Conservation (phyloP, 352 stramenopile species). For the Aphanomyces stellatus region DNA sequence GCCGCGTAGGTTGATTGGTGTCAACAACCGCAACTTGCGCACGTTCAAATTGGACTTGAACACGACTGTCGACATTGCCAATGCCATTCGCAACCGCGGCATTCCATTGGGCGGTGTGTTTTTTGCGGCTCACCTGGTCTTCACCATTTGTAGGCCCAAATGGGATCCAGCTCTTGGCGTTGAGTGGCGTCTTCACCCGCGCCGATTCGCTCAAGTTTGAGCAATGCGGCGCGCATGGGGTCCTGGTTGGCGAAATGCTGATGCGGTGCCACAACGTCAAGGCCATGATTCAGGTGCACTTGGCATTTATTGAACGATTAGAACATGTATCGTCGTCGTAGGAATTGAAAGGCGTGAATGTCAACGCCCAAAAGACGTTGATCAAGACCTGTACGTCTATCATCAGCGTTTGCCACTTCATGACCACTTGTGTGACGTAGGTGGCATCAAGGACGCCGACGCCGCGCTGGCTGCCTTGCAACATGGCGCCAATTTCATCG, state of each 20-base stretch:
- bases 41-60: constrained; percentile 97
- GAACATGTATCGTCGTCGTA: neutral
- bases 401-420: neutral
- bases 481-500: constrained; percentile 93
- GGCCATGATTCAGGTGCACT: constrained; percentile 67
- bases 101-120: constrained; percentile 44
- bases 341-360: constrained; percentile 6
- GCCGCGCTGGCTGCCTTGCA: constrained; percentile 89
- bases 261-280: constrained; percentile 93
- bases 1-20: constrained; percentile 84
- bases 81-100: constrained; percentile 58
- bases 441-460: constrained; percentile 88
- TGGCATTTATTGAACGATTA: too few species aligned
- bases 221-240: constrained; percentile 78
- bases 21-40: constrained; percentile 98
- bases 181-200: constrained; percentile 94
- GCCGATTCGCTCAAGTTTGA: constrained; percentile 89
- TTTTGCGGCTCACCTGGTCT: neutral
- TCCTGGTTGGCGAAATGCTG: constrained; percentile 96
- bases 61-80: constrained; percentile 88
- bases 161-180: constrained; percentile 83
- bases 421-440: neutral
- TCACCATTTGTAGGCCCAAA: constrained; percentile 23
- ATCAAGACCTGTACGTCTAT: constrained; percentile 85
- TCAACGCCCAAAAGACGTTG: constrained; percentile 27